Percentiles rank a stretch among this genome's conserved stretches.
phyloP scores from a whole-genome alignment of 1,139 yeast genomes.

The Debaryomyces subglobosus region DNA sequence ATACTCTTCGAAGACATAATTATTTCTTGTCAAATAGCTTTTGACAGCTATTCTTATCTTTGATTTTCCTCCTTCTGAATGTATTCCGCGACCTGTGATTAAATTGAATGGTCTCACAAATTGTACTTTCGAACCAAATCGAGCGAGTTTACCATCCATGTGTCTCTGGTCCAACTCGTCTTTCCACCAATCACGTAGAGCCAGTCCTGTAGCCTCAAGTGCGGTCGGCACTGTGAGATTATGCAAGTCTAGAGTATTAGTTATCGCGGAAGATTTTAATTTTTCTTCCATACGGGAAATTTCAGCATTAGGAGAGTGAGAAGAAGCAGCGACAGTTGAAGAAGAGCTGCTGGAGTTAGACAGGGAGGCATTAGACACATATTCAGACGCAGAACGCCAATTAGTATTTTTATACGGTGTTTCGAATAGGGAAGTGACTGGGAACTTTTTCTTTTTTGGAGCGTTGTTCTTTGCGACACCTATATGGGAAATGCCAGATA shows the following conservation, averaged over 20 bases:
- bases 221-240: constrained; percentile 50
- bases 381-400: neutral
- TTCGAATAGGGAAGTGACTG: neutral
- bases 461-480: neutral
- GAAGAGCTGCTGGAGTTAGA: neutral
- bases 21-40: constrained; percentile 31
- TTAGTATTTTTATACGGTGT: neutral
- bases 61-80: constrained; percentile 55
- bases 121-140: constrained; percentile 30
- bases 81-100: constrained; percentile 67
- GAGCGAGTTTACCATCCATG: constrained; percentile 35
- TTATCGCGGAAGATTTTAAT: constrained; percentile 7
- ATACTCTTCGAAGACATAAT: constrained; percentile 47
- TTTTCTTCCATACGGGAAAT: neutral
- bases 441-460: too few species aligned
- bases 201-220: constrained; percentile 29
- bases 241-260: constrained; percentile 53
- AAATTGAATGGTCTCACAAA: constrained; percentile 43
- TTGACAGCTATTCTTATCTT: constrained; percentile 44
- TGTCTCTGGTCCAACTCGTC: constrained; percentile 47
- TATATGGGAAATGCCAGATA: neutral
- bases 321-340: neutral
- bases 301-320: constrained; percentile 1
- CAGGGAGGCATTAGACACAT: neutral
- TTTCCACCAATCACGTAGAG: constrained; percentile 57